Evolutionary conservation across 1,139 yeast species (phyloP).

Genomic region (Hansenula lynferdii): DNA sequence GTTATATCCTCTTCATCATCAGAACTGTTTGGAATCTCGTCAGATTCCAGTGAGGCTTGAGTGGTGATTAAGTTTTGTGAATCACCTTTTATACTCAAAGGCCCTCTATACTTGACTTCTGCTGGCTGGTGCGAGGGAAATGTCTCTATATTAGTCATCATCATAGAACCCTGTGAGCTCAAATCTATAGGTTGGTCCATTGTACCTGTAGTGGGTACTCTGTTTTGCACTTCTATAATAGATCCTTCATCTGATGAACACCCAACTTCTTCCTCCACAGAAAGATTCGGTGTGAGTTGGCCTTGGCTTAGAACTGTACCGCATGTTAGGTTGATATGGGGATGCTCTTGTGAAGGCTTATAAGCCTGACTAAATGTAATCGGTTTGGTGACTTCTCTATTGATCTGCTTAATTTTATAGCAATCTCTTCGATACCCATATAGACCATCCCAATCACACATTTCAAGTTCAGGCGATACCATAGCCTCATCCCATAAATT

Average conservation of each 20-base stretch:
- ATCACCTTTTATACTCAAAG: neutral
- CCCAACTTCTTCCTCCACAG: neutral
- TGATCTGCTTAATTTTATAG: no score
- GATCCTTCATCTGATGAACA: slow-evolving; percentile 2
- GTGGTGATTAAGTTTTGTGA: neutral
- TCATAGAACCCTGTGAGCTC: neutral
- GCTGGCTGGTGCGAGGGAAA: neutral
- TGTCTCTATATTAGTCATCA: neutral
- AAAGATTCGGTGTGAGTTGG: no score
- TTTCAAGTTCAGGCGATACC: neutral
- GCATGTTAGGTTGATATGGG: neutral
- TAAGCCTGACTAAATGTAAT: slow-evolving; percentile 7
- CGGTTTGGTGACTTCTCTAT: no score
- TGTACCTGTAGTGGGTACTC: neutral
- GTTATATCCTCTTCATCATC: slow-evolving; percentile 1
- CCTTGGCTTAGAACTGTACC: neutral
- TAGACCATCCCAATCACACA: slow-evolving; percentile 1
- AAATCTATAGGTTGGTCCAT: neutral
- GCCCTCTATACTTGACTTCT: neutral
- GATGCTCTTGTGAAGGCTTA: neutral
- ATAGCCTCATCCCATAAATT: slow-evolving; percentile 1
- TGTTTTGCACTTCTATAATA: neutral
- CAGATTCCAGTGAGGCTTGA: neutral
- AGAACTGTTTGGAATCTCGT: neutral
- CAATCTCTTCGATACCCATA: neutral